phyloP scores from a whole-genome alignment of 2,329 filamentous ascomycete species.

The Zasmidium citrigriseum region DNA sequence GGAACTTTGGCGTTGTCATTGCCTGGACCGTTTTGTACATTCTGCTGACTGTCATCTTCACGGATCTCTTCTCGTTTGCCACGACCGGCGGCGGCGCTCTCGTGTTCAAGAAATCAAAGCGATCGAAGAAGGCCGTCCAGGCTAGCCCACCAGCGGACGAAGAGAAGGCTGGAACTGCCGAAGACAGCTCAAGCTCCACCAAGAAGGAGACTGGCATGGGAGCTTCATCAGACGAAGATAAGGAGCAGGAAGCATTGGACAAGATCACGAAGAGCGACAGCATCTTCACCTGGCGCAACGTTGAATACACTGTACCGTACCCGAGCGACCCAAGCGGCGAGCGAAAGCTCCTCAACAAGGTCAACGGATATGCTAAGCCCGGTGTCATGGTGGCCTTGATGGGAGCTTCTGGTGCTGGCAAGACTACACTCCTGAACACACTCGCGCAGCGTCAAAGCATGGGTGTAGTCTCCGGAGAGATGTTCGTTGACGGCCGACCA shows the following conservation, averaged over 20 bases:
- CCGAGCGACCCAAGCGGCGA: constrained; percentile 61
- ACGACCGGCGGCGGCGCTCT: constrained; percentile 66
- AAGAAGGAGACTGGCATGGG: constrained; percentile 31
- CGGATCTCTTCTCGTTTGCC: constrained; percentile 67
- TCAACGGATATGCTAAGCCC: constrained; percentile 77
- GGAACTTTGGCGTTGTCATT: constrained; percentile 77
- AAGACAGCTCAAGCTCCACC: constrained; percentile 35
- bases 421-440: constrained; percentile 80
- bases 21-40: constrained; percentile 76
- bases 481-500: constrained; percentile 68
- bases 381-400: constrained; percentile 79
- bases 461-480: constrained; percentile 66
- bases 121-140: constrained; percentile 56
- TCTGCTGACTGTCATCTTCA: constrained; percentile 67
- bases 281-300: constrained; percentile 70
- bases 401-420: constrained; percentile 79
- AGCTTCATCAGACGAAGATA: constrained; percentile 31
- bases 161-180: constrained; percentile 51
- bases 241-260: constrained; percentile 45
- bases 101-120: constrained; percentile 70
- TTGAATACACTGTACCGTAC: constrained; percentile 73
- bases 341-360: too few relatives aligned
- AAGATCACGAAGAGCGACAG: constrained; percentile 59
- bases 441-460: constrained; percentile 70
- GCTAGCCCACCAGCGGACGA: constrained; percentile 54